These are phyloP conservation scores for Aspergillus ostianus DNA, from an alignment of 495 filamentous ascomycete species.

Conservation along the genomic window DNA sequence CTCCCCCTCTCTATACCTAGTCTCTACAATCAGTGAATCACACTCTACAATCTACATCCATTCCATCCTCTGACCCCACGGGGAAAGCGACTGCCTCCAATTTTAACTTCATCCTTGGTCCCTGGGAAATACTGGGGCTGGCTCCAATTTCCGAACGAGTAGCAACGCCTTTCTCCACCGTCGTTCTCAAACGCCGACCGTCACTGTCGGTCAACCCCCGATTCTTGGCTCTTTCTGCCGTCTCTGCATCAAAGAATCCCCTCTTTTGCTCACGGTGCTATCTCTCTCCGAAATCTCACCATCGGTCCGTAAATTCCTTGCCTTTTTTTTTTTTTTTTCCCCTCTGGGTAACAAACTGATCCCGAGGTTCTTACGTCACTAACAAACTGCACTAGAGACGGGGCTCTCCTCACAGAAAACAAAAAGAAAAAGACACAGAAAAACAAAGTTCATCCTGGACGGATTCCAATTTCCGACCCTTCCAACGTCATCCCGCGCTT, in stretches of 20 bases:
- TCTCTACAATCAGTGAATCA: neutral
- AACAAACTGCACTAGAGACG: neutral
- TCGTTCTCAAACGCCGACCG: slow-evolving; percentile 16
- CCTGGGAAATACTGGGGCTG: slow-evolving; percentile 7
- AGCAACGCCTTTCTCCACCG: slow-evolving; percentile 7
- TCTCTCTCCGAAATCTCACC: neutral
- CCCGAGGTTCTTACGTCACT: neutral
- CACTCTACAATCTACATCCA: neutral
- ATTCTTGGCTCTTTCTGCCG: neutral
- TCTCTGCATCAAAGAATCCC: neutral
- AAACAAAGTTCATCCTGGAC: slow-evolving; percentile 2
- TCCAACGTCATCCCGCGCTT: slow-evolving; percentile 12
- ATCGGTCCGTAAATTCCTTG: neutral
- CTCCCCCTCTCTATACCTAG: neutral
- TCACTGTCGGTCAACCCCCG: slow-evolving; percentile 3
- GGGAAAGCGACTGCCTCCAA: slow-evolving; percentile 8
- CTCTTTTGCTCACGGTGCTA: neutral
- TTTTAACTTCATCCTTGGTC: slow-evolving; percentile 10
- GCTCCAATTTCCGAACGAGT: slow-evolving; percentile 6
- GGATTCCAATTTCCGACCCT: slow-evolving; percentile 18
- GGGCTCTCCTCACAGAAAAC: neutral
- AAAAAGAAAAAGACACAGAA: neutral
- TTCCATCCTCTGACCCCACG: slow-evolving; percentile 12
- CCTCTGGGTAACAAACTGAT: neutral
- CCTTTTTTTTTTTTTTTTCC: no score